Base-by-base conservation (phyloP, 2,329 filamentous ascomycete genomes). In the Magnaporthiopsis rhizophila region DNA sequence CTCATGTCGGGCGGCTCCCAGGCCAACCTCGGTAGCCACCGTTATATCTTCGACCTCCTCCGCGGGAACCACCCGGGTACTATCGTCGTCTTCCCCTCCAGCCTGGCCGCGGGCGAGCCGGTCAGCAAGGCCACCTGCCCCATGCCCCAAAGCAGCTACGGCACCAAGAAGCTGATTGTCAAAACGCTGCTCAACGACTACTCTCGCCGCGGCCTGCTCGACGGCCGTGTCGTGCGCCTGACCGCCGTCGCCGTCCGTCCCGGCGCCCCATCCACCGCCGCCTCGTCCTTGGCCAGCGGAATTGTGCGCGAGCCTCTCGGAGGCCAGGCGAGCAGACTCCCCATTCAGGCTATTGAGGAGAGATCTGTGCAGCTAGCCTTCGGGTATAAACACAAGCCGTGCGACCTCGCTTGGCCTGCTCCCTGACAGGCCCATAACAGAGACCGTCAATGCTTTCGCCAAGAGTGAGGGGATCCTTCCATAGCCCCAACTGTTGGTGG, bases 161-260 rank as follows among this genome's bases (percentile, higher is more conserved):
- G 82, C 11, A 79, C 80, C 0, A 78, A 83, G 68, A 84, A 85
- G 68, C 73, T 84, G 58, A 81, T 84, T 69, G 80, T 81, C 65
- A 82, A 85, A 70, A 79, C 78, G 1, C 72, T 84, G 3, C 70
- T 85, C 66, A 84, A 84, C 69, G 82, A 84, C 63, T 83, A 83
- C 69, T 82, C 80, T 18, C 73, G 82, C 12, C 76, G 80, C 32
- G 77, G 79, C 1, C 77, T 82, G 53, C 80, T 84, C 62, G 80
- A 80, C 57, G 82, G 81, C 5, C 77, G 82, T 36, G 76, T 74
- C 1, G 74, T 83, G 13, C 78, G 82, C 1, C 78, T 84, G n/a
- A 81, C 82, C 0, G 83, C 81, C 0, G 78, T 84, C 63, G 78
- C 80, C 59, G 76, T 84, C 8, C 75, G 82, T 13, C 80, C 81